A percentile compares a stretch with the other conserved stretches of the same genome.
phyloP scores from a whole-genome alignment of 106 monocot species.

The Ottelia alismoides region DNA sequence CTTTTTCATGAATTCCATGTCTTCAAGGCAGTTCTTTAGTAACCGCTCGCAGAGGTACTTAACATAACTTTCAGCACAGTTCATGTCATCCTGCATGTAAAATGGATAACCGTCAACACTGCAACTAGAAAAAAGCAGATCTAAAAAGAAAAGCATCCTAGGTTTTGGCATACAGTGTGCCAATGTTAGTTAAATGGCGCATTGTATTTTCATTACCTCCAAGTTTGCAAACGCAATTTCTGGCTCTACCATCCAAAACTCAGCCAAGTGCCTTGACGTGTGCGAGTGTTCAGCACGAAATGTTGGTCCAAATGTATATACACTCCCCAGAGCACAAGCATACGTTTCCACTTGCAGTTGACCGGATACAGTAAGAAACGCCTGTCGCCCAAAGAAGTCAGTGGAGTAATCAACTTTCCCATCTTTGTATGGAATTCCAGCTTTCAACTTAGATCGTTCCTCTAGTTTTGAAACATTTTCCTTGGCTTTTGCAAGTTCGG shows the following conservation, averaged over 20 bases:
- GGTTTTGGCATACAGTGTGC: too few relatives aligned
- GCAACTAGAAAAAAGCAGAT: too few relatives aligned
- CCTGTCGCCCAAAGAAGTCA: conserved; percentile 38
- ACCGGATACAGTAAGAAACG: conserved; percentile 54
- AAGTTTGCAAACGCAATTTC: conserved; percentile 83
- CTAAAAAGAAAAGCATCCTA: too few relatives aligned
- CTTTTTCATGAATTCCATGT: conserved; percentile 68
- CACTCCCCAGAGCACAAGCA: conserved; percentile 63
- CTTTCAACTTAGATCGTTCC: conserved; percentile 8
- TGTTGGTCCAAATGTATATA: conserved; percentile 81
- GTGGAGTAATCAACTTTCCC: conserved; percentile 21
- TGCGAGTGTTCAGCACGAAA: conserved; percentile 75
- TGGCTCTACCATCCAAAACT: conserved; percentile 95
- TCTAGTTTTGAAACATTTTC: conserved; percentile 34
- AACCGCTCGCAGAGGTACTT: conserved; percentile 54
- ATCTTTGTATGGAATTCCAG: conserved; percentile 2
- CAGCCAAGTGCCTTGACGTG: conserved; percentile 76
- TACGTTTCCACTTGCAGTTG: conserved; percentile 66
- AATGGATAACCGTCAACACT: background rate
- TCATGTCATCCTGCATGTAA: conserved; percentile 48
- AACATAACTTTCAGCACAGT: conserved; percentile 51
- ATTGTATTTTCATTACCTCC: too few relatives aligned
- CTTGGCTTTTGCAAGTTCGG: conserved; percentile 43
- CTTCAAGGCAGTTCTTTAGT: conserved; percentile 40
- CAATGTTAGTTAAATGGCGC: conserved; percentile 11